These are phyloP conservation scores for Lodderomyces orthopsilosis DNA, from an alignment of 1,139 yeast species.

Conservation along the genomic window DNA sequence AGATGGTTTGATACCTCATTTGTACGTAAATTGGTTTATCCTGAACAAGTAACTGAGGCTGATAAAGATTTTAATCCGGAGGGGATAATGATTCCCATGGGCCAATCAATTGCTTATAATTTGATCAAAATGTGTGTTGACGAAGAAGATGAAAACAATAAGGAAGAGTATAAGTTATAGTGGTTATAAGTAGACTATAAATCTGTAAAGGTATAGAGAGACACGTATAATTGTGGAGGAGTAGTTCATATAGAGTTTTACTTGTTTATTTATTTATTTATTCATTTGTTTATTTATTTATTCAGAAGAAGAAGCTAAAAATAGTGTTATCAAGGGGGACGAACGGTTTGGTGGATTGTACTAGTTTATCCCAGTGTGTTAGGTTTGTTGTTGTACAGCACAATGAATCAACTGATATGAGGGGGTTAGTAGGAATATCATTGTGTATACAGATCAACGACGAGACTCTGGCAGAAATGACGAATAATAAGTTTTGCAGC, in stretches of 20 bases:
- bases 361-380: no score
- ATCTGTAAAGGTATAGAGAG: no score
- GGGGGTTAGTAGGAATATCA: no score
- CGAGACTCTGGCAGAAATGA: no score
- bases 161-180: constrained; percentile 1
- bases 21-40: constrained; percentile 45
- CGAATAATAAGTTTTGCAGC: no score
- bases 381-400: no score
- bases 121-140: constrained; percentile 48
- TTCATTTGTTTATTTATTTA: background rate
- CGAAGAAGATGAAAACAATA: constrained; percentile 21
- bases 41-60: constrained; percentile 20
- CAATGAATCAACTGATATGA: no score
- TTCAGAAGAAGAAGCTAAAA: no score
- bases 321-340: no score
- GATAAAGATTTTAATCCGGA: constrained; percentile 34
- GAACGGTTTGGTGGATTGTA: no score
- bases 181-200: background rate
- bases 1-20: constrained; percentile 70
- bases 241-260: background rate
- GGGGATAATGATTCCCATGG: constrained; percentile 39
- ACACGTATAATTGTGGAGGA: no score
- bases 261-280: background rate
- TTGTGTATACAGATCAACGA: no score
- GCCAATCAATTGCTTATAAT: constrained; percentile 40